phyloP scores from a whole-genome alignment of 176 grass and related monocot species.

The Carex myosuroides region DNA sequence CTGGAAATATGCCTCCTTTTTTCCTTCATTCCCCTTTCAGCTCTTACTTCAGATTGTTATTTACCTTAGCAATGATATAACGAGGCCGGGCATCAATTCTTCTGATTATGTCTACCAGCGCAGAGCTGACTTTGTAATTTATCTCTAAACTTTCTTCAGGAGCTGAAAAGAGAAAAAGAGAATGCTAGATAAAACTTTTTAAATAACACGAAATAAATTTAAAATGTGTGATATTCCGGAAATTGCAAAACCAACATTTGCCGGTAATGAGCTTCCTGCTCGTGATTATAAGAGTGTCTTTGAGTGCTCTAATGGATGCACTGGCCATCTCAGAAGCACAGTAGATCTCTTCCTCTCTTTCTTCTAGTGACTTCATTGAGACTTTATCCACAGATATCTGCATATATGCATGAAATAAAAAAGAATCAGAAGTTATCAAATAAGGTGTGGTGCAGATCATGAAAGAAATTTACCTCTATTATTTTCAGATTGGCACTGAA shows the following conservation, averaged over 20 bases:
- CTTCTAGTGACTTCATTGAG: conserved; percentile 62
- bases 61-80: conserved; percentile 97
- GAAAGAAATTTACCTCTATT: conserved; percentile 63
- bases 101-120: conserved; percentile 77
- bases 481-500: conserved; percentile 50
- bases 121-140: conserved; percentile 94
- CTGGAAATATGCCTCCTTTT: not conserved
- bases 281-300: conserved; percentile 85
- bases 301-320: conserved; percentile 62
- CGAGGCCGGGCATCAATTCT: conserved; percentile 49
- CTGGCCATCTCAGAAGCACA: conserved; percentile 57
- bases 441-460: not conserved
- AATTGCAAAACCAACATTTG: conserved; percentile 47
- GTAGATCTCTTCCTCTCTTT: conserved; percentile 75
- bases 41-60: conserved; percentile 1
- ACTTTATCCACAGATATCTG: conserved; percentile 84
- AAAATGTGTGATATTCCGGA: not conserved
- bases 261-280: conserved; percentile 81
- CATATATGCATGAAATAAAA: conserved; percentile 17
- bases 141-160: conserved; percentile 94
- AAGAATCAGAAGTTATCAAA: conserved; percentile 17
- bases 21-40: not conserved
- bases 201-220: not conserved
- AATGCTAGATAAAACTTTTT: not conserved
- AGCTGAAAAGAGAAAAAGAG: conserved; percentile 35